Conservation (phyloP, 768 basidiomycete genomes). For the Macrolepiota albuminosa region DNA sequence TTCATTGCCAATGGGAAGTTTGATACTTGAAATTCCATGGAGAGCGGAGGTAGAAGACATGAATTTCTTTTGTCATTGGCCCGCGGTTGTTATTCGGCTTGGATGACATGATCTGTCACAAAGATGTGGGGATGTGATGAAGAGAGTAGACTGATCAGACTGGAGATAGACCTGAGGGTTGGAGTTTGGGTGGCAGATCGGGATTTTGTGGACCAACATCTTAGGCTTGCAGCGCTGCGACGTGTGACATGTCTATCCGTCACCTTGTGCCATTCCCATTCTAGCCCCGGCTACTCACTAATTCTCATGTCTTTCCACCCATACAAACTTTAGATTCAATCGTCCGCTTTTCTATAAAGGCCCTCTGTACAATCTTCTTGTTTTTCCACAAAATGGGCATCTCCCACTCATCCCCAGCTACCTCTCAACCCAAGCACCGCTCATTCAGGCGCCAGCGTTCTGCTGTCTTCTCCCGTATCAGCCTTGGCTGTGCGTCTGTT, state of each 20-base stretch:
- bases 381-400: constrained; percentile 26
- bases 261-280: constrained; percentile 7
- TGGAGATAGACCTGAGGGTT: background rate
- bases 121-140: background rate
- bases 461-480: constrained; percentile 32
- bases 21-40: background rate
- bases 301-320: constrained; percentile 12
- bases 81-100: constrained; percentile 5
- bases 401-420: constrained; percentile 21
- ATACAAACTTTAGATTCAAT: constrained; percentile 10
- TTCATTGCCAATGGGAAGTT: background rate
- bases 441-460: constrained; percentile 30
- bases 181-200: constrained; percentile 15
- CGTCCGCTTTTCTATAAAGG: constrained; percentile 13
- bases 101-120: constrained; percentile 16
- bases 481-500: constrained; percentile 34
- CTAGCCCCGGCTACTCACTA: background rate
- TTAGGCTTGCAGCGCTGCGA: constrained; percentile 6
- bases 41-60: background rate
- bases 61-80: background rate
- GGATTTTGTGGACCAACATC: background rate
- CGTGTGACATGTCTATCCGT: constrained; percentile 16
- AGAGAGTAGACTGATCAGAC: background rate
- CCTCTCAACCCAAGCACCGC: constrained; percentile 8
- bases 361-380: background rate